These are phyloP conservation scores for Neopestalotiopsis sp. DNA, from an alignment of 2,329 filamentous ascomycete genomes.

Conservation along the genomic window DNA sequence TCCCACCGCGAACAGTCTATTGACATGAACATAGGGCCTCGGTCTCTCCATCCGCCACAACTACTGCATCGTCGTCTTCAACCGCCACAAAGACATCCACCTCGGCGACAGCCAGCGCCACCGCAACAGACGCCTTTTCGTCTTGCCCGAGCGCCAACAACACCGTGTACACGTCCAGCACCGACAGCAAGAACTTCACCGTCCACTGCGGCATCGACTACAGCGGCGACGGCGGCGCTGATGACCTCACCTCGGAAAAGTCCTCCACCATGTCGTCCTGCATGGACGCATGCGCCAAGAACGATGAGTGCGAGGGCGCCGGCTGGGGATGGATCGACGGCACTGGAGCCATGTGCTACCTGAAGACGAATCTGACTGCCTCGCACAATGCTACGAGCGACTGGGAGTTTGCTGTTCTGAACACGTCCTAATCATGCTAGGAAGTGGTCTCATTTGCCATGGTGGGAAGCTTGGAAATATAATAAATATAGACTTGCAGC, in stretches of 20 bases:
- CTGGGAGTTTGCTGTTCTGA: constrained; percentile 19
- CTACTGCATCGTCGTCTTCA: constrained; percentile 19
- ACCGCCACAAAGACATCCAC: constrained; percentile 18
- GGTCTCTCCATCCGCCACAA: constrained; percentile 11
- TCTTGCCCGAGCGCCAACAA: constrained; percentile 25
- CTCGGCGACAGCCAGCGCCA: constrained; percentile 24
- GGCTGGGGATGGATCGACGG: constrained; percentile 27
- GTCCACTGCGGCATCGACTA: constrained; percentile 34
- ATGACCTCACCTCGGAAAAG: constrained; percentile 20
- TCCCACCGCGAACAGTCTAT: not conserved
- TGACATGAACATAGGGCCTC: not conserved
- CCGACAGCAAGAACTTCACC: constrained; percentile 26
- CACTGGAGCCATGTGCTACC: constrained; percentile 23
- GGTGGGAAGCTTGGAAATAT: not conserved
- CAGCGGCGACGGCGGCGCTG: constrained; percentile 26
- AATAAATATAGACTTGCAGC: not conserved
- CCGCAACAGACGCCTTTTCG: constrained; percentile 16
- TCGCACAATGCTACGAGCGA: constrained; percentile 14
- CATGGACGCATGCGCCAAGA: constrained; percentile 28
- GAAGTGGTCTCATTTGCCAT: not conserved
- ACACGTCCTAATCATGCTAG: not conserved
- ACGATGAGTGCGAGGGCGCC: constrained; percentile 24
- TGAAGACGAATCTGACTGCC: constrained; percentile 26
- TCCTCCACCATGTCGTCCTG: constrained; percentile 26
- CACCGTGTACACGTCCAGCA: constrained; percentile 30